Conservation (phyloP, 192 early-diverging fungal genomes). For the Globomyces pollinis-pini region DNA sequence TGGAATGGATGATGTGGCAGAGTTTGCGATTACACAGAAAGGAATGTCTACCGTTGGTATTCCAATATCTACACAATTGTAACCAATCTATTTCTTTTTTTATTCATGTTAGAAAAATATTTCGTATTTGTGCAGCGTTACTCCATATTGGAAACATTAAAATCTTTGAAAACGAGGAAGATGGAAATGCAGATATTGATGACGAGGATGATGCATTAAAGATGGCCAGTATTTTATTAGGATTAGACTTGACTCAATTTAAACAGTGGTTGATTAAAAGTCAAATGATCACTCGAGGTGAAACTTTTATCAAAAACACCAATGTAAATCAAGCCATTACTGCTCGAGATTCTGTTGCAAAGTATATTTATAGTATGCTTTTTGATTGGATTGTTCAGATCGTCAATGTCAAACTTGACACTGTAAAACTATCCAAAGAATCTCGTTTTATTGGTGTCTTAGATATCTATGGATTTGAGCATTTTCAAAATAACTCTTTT, state of each 20-base stretch:
- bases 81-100: conserved; percentile 28
- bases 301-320: conserved; percentile 82
- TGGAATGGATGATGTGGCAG: conserved; percentile 85
- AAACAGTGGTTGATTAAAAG: conserved; percentile 90
- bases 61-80: conserved; percentile 70
- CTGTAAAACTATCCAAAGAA: conserved; percentile 37
- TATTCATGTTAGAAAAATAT: conserved; percentile 48
- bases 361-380: conserved; percentile 90
- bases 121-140: conserved; percentile 82
- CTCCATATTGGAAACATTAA: conserved; percentile 95
- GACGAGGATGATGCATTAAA: conserved; percentile 71
- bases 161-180: conserved; percentile 63
- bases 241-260: conserved; percentile 71
- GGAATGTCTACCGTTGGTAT: conserved; percentile 83
- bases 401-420: conserved; percentile 71
- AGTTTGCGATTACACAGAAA: conserved; percentile 82
- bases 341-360: conserved; percentile 89
- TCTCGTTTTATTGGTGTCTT: conserved; percentile 90
- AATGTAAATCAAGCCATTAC: conserved; percentile 64
- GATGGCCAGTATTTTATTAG: conserved; percentile 67
- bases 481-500: conserved; percentile 99
- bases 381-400: conserved; percentile 95
- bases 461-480: conserved; percentile 99
- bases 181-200: conserved; percentile 58
- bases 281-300: conserved; percentile 82